Evolutionary conservation across 768 basidiomycete genomes (phyloP).

Genomic region (Cystobasidium onofrii): DNA sequence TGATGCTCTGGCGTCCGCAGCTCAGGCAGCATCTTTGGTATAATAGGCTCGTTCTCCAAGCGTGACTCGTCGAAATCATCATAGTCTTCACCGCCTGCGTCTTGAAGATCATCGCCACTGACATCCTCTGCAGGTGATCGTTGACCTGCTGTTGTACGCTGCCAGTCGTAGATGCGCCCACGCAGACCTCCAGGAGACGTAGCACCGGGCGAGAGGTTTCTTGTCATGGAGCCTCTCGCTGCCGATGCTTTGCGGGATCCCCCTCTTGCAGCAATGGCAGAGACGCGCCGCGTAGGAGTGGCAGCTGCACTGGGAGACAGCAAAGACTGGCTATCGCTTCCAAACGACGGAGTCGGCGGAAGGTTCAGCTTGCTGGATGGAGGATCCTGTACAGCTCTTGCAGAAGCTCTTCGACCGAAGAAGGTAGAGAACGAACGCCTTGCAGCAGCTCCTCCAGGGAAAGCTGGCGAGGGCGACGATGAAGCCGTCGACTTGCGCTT

Average conservation of each 20-base stretch:
- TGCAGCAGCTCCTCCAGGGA: background rate
- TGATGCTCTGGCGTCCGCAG: slow-evolving; percentile 41
- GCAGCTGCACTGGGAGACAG: background rate
- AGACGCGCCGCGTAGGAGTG: background rate
- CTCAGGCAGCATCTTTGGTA: slow-evolving; percentile 29
- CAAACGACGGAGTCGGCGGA: background rate
- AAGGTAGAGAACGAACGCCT: slow-evolving; percentile 2
- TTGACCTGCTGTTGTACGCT: background rate
- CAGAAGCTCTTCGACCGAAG: background rate
- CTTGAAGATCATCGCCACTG: slow-evolving; percentile 1
- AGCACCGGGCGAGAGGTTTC: background rate
- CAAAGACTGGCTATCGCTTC: background rate
- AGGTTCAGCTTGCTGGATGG: background rate
- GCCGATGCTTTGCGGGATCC: background rate
- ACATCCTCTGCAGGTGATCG: background rate
- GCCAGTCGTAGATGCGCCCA: slow-evolving; percentile 26
- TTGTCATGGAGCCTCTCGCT: background rate
- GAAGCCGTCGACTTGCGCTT: background rate
- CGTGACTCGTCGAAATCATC: background rate
- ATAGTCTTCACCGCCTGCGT: background rate
- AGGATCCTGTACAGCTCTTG: background rate
- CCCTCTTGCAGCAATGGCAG: background rate
- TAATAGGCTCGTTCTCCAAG: slow-evolving; percentile 5
- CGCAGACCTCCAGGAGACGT: background rate
- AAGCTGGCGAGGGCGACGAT: background rate